Percentiles rank a stretch among this genome's conserved stretches.
These are phyloP conservation scores for Pseudocercospora eumusae DNA, from an alignment of 2,329 filamentous ascomycete species.

Conservation along the genomic window DNA sequence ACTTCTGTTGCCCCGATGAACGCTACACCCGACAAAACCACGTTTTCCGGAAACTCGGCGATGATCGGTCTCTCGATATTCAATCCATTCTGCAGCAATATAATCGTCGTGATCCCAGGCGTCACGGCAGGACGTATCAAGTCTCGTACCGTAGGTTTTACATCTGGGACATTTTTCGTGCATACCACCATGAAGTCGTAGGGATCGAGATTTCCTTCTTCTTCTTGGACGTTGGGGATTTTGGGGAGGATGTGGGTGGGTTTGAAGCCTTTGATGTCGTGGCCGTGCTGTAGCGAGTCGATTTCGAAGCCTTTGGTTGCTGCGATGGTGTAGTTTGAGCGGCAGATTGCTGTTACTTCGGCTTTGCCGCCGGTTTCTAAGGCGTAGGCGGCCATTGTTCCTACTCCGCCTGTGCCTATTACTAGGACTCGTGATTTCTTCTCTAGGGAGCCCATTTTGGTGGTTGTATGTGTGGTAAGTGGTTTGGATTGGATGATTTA, in stretches of 20 bases:
- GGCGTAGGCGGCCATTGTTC: conserved; percentile 58
- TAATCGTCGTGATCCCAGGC: conserved; percentile 53
- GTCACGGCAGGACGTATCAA: conserved; percentile 57
- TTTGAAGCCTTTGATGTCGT: conserved; percentile 37
- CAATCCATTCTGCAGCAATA: conserved; percentile 64
- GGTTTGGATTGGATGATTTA: background rate
- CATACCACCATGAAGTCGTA: conserved; percentile 60
- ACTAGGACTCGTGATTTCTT: conserved; percentile 51
- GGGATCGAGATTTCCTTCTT: conserved; percentile 27
- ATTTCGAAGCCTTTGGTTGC: conserved; percentile 55
- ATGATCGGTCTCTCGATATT: conserved; percentile 62
- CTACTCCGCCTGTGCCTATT: conserved; percentile 59
- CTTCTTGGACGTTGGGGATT: conserved; percentile 50
- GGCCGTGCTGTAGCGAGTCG: conserved; percentile 58
- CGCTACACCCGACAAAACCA: conserved; percentile 56
- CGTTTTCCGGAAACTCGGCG: conserved; percentile 53
- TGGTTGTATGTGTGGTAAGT: background rate
- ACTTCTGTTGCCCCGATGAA: conserved; percentile 56
- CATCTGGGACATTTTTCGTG: conserved; percentile 62
- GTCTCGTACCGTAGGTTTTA: conserved; percentile 51
- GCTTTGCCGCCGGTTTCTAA: conserved; percentile 55
- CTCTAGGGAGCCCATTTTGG: conserved; percentile 17
- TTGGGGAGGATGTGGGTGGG: conserved; percentile 47
- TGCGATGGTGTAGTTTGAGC: conserved; percentile 58
- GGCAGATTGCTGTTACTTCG: conserved; percentile 56